Conservation (phyloP, 768 basidiomycete species). For the Pleurotus ostreatus region DNA sequence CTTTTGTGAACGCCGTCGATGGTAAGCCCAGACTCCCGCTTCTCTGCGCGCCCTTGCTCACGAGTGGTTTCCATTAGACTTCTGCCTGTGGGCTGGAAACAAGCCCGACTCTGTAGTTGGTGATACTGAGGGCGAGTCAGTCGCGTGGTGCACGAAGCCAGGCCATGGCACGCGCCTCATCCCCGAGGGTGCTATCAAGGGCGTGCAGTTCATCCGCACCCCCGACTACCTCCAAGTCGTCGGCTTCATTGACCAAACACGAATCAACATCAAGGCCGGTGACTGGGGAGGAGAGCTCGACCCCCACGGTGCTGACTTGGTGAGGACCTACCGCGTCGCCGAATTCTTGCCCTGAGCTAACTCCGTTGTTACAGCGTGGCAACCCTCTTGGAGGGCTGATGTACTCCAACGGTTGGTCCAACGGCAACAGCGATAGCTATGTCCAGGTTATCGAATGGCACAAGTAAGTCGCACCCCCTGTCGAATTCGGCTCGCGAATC, state of each 20-base stretch:
- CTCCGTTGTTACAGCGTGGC: conserved; percentile 46
- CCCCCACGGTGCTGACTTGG: conserved; percentile 66
- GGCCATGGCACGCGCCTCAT: conserved; percentile 72
- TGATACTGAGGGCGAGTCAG: conserved; percentile 64
- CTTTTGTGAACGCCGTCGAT: conserved; percentile 45
- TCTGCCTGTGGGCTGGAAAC: conserved; percentile 63
- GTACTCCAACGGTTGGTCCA: conserved; percentile 53
- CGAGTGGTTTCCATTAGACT: conserved; percentile 40
- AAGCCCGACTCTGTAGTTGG: conserved; percentile 52
- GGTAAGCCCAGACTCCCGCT: conserved; percentile 25
- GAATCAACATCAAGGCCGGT: conserved; percentile 41
- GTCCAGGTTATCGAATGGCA: conserved; percentile 67
- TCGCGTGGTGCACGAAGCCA: conserved; percentile 75
- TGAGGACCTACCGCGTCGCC: conserved; percentile 7
- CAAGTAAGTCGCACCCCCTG: conserved; percentile 36
- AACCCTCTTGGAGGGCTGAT: conserved; percentile 75
- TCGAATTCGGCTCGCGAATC: not conserved
- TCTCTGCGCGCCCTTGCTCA: not conserved
- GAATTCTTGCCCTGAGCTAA: conserved; percentile 10
- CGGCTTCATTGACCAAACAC: conserved; percentile 61
- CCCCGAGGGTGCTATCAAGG: conserved; percentile 57
- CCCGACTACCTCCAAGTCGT: conserved; percentile 56
- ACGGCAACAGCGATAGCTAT: conserved; percentile 34
- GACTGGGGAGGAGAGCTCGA: conserved; percentile 81
- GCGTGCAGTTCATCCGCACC: conserved; percentile 61